Conservation (phyloP, 345 rosid genomes). For the Odontarrhena argentea region DNA sequence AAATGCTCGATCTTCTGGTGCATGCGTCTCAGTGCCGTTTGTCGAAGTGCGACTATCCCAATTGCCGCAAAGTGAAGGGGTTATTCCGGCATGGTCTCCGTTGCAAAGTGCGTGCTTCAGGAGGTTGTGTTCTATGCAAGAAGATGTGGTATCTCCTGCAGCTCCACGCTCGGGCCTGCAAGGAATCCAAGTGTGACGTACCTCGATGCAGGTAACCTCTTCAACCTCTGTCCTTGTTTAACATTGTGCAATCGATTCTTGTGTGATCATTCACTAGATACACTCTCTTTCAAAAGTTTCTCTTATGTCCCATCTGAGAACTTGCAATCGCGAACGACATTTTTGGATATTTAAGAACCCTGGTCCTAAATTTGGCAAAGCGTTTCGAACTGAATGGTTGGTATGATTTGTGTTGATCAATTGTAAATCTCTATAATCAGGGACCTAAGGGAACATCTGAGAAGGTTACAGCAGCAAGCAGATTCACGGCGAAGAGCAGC, state of each 20-base stretch:
- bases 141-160: constrained; percentile 99
- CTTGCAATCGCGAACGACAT: neutral
- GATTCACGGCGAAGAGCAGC: constrained; percentile 99
- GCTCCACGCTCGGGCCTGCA: constrained; percentile 98
- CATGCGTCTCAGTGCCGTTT: constrained; percentile 96
- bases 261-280: constrained; percentile 9
- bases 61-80: constrained; percentile 96
- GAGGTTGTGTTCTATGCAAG: constrained; percentile 94
- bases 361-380: constrained; percentile 15
- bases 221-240: constrained; percentile 6
- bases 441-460: constrained; percentile 90
- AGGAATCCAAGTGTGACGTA: constrained; percentile 88
- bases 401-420: constrained; percentile 6
- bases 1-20: constrained; percentile 98
- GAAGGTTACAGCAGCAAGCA: constrained; percentile 94
- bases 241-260: constrained; percentile 4
- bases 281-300: constrained; percentile 2
- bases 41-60: constrained; percentile 82
- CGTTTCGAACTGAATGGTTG: neutral
- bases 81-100: constrained; percentile 93
- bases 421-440: constrained; percentile 50
- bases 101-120: constrained; percentile 86
- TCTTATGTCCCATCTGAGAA: constrained; percentile 11
- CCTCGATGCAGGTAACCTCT: constrained; percentile 89
- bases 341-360: neutral